Conservation (phyloP, 2,329 filamentous ascomycete genomes). For the Fusarium globosum region DNA sequence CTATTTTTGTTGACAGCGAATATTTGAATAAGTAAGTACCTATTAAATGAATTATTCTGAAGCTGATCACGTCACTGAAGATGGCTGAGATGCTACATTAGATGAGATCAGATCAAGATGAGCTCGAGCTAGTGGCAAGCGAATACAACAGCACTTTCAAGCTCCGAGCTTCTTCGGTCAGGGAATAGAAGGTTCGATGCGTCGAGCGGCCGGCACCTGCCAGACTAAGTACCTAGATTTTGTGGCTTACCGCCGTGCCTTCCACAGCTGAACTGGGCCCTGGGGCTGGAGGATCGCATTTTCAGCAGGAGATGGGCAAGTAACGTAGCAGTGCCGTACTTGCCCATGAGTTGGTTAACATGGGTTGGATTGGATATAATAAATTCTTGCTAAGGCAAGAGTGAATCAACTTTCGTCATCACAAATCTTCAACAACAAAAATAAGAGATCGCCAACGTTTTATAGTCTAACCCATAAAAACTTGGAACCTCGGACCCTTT, state of each 20-base stretch:
- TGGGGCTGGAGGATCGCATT: conserved; percentile 23
- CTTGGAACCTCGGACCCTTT: neutral
- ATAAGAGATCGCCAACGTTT: conserved; percentile 4
- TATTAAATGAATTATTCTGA: neutral
- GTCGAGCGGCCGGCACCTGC: neutral
- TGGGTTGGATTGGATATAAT: neutral
- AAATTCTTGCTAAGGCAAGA: neutral
- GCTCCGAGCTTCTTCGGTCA: conserved; percentile 14
- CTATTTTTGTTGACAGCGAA: neutral
- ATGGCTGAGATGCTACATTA: neutral
- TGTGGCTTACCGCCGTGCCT: conserved; percentile 23
- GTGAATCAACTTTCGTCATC: conserved; percentile 14
- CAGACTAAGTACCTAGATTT: neutral
- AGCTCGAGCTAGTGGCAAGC: conserved; percentile 25
- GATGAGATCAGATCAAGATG: neutral
- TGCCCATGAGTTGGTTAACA: conserved; percentile 5
- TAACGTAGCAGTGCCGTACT: neutral
- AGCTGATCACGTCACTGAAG: neutral
- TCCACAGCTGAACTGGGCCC: conserved; percentile 22
- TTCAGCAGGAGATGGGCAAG: neutral
- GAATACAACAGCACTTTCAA: conserved; percentile 15
- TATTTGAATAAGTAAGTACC: neutral
- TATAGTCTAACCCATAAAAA: neutral
- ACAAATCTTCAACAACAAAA: conserved; percentile 13
- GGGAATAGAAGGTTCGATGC: conserved; percentile 25